Evolutionary conservation across 768 basidiomycete species (phyloP).

Genomic region (Tulasnella calospora): DNA sequence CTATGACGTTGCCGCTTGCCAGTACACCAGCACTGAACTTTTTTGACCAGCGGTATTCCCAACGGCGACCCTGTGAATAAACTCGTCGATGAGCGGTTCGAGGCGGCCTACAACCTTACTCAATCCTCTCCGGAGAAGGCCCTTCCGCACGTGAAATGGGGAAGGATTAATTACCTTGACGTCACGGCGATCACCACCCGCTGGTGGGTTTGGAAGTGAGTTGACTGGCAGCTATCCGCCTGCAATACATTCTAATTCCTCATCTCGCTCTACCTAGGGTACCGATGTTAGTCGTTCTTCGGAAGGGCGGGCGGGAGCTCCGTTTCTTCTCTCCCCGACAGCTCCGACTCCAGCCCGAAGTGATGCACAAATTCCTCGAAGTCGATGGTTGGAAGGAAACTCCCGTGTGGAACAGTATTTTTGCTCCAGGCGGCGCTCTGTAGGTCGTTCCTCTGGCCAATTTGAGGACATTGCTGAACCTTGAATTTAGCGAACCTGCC

Average conservation of each 20-base stretch:
- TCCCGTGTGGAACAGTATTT: conserved; percentile 64
- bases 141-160: conserved; percentile 71
- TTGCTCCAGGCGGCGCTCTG: conserved; percentile 73
- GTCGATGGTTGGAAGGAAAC: conserved; percentile 57
- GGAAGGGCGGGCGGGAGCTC: conserved; percentile 68
- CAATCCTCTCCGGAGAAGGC: conserved; percentile 47
- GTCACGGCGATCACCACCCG: conserved; percentile 79
- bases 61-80: conserved; percentile 51
- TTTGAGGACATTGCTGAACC: not conserved
- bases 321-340: conserved; percentile 70
- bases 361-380: conserved; percentile 61
- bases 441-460: conserved; percentile 35
- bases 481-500: conserved; percentile 54
- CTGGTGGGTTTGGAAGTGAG: conserved; percentile 79
- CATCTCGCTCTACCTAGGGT: conserved; percentile 48
- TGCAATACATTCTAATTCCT: conserved; percentile 8
- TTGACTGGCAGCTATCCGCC: conserved; percentile 29
- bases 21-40: not conserved
- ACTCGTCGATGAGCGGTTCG: conserved; percentile 67
- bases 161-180: conserved; percentile 80
- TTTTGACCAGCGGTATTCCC: conserved; percentile 13
- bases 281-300: conserved; percentile 65
- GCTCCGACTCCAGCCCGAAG: conserved; percentile 54
- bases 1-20: not conserved
- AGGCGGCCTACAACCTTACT: conserved; percentile 64